Base-by-base conservation (phyloP, 139 green algal genomes). In the Coelastrella sp. region DNA sequence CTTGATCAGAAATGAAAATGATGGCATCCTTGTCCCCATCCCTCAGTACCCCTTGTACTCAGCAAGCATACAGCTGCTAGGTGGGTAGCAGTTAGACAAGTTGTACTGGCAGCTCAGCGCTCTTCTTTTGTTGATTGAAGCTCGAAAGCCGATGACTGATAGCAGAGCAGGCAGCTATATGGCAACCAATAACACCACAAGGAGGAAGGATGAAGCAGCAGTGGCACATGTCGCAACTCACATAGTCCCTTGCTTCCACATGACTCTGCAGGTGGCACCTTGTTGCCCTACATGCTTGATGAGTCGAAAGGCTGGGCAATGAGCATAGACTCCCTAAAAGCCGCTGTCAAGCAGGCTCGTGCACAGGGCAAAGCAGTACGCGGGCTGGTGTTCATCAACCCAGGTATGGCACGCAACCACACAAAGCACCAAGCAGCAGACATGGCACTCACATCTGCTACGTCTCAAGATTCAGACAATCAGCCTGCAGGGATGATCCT, bases 11-110 rank as follows among this genome's bases (percentile, higher is more conserved):
- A 84, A 91, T 77, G 73, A 90, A 17, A 88, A 92, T 37, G 91
- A 95, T 86, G 85, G 88, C 63, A 88, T 97, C 57, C 68, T 97
- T 82, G 89, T 94, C 51, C 94, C 94, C 51, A 96, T 98, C 78
- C 95, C 95, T 15, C 95, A 98, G 91, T 98, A 98, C 88, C 95
- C 95, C 1, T 89, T 98, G 4, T 98, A 98, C 88, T 95, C 89
- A 15, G 95, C 95, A 0, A 95, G 93, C n/a, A 94, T 98, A 69
- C 81, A 89, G 76, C 88, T 98, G 40, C 95, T 96, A 72, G 95
- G 91, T 93, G 40, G 78, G 90, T 50, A 23, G n/a, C n/a, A n/a
- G n/a, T 13, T 23, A 57, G 11, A 57, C 45, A 57, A 57, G 45
- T 57, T 57, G 45, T 13, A 13, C 45, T 57, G 45, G 11, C 11